Conservation (phyloP, 2,329 filamentous ascomycete species). For the Trichoderma koningii region DNA sequence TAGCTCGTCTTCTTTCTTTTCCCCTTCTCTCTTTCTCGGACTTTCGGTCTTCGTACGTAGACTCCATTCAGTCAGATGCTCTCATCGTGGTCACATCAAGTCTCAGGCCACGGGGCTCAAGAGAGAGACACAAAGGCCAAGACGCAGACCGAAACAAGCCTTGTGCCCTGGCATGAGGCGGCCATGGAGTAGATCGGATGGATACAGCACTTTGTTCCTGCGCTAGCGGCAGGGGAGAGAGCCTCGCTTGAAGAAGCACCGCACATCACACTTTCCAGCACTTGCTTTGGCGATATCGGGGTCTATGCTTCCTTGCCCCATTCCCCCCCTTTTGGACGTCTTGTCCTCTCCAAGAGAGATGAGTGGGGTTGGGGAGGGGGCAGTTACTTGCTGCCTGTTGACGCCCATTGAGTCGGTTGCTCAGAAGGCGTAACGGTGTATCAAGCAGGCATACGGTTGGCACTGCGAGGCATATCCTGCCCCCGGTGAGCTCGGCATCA, state of each 20-base stretch:
- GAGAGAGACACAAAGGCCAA: not conserved
- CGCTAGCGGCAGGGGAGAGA: constrained; percentile 18
- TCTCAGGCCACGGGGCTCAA: not conserved
- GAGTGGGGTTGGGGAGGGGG: too few species aligned
- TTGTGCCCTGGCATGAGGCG: constrained; percentile 14
- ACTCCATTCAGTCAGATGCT: not conserved
- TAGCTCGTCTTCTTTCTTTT: not conserved
- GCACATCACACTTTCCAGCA: constrained; percentile 21
- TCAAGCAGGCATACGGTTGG: too few species aligned
- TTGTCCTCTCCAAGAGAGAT: not conserved
- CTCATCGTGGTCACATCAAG: not conserved
- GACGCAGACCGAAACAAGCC: not conserved
- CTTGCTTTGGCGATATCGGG: constrained; percentile 2
- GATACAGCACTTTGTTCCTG: constrained; percentile 14
- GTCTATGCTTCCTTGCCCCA: not conserved
- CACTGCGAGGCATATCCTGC: not conserved
- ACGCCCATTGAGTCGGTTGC: not conserved
- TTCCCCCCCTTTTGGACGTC: not conserved
- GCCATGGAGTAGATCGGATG: constrained; percentile 20
- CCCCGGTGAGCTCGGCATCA: too few species aligned
- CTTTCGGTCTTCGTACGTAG: too few species aligned
- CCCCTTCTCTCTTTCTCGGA: too few species aligned
- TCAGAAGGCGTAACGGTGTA: not conserved
- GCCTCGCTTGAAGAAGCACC: constrained; percentile 16
- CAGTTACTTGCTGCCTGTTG: not conserved